Conservation (phyloP, 176 grass and related monocot genomes). For the Zizania latifolia region DNA sequence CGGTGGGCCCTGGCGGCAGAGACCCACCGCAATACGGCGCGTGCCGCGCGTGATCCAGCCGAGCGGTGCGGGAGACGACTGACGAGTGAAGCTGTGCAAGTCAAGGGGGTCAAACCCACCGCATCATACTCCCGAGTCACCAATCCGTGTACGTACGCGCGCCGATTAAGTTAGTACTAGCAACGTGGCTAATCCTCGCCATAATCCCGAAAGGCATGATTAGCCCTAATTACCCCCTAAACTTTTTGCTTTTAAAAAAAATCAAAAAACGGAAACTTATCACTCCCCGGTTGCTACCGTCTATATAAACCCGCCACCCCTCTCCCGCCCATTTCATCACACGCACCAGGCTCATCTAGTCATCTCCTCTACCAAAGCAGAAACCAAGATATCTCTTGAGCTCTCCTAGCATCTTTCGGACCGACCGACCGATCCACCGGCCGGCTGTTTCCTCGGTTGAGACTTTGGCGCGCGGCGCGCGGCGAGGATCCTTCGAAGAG, state of each 20-base stretch:
- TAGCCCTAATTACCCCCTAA: slow-evolving; percentile 35
- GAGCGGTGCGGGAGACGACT: too few species aligned
- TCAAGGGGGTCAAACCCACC: slow-evolving; percentile 18
- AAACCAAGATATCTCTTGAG: slow-evolving; percentile 24
- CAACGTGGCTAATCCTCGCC: not conserved
- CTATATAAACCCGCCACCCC: slow-evolving; percentile 52
- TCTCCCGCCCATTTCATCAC: slow-evolving; percentile 61
- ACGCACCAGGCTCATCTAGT: too few species aligned
- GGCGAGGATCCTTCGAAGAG: not conserved
- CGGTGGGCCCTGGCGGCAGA: not conserved
- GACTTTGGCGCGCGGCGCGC: too few species aligned
- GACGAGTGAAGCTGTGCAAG: too few species aligned
- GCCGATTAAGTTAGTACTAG: not conserved
- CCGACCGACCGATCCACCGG: too few species aligned
- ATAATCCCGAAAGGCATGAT: too few species aligned
- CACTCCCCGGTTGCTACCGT: slow-evolving; percentile 39
- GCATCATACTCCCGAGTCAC: not conserved
- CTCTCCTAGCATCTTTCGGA: not conserved
- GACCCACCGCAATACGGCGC: too few species aligned
- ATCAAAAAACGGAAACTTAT: slow-evolving; percentile 42
- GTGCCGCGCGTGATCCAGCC: too few species aligned
- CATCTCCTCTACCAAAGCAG: slow-evolving; percentile 9
- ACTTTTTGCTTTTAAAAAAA: slow-evolving; percentile 69
- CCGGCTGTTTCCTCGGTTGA: too few species aligned
- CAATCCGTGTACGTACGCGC: slow-evolving; percentile 23